Evolutionary conservation across 1,284 basidiomycete genomes (phyloP).

Genomic region (Laetiporus sulphureus): DNA sequence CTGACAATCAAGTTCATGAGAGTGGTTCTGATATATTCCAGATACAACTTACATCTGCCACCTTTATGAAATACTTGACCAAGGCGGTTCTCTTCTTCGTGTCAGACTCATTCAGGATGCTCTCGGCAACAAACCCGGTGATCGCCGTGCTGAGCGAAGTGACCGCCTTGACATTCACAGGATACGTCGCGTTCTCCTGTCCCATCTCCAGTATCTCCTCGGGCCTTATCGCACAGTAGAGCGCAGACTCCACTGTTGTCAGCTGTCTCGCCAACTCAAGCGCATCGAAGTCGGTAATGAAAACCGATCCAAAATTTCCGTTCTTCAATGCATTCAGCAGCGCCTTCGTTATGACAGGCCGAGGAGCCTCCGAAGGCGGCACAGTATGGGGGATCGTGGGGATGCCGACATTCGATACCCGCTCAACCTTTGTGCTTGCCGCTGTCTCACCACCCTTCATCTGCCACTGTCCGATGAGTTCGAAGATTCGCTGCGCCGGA

Average conservation of each 20-base stretch:
- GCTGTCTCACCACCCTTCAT: constrained; percentile 31
- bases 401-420: constrained; percentile 62
- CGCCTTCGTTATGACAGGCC: constrained; percentile 81
- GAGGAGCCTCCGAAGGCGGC: constrained; percentile 58
- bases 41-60: constrained; percentile 74
- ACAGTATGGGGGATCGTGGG: constrained; percentile 55
- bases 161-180: constrained; percentile 75
- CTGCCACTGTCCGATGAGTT: constrained; percentile 51
- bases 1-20: constrained; percentile 38
- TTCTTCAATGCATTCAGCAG: constrained; percentile 59
- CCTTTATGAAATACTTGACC: constrained; percentile 95
- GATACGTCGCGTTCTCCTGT: constrained; percentile 58
- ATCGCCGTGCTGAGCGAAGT: constrained; percentile 87
- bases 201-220: constrained; percentile 85
- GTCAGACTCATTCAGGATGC: constrained; percentile 85
- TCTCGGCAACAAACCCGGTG: constrained; percentile 95
- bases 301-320: constrained; percentile 54
- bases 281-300: constrained; percentile 88
- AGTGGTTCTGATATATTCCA: constrained; percentile 7
- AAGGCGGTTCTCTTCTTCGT: constrained; percentile 79
- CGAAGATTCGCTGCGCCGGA: constrained; percentile 68
- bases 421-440: constrained; percentile 51
- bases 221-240: constrained; percentile 83
- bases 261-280: constrained; percentile 91
- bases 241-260: constrained; percentile 88